These are phyloP conservation scores for Penstemon newberryi DNA, from an alignment of 257 asterid genomes.

Conservation along the genomic window DNA sequence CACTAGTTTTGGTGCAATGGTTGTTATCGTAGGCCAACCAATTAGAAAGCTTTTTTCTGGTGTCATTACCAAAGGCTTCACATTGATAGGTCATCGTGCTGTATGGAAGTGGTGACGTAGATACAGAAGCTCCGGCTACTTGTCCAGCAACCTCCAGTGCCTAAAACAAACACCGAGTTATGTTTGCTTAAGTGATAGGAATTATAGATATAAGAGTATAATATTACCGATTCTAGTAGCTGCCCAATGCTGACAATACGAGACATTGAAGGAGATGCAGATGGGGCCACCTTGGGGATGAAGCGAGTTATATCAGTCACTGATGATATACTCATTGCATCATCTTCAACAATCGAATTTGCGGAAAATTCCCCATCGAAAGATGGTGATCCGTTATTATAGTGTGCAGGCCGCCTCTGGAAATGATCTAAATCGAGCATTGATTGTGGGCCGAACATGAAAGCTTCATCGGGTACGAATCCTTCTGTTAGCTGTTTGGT, in stretches of 20 bases:
- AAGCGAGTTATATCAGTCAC: slow-evolving; percentile 73
- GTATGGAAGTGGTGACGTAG: slow-evolving; percentile 94
- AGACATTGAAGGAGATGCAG: slow-evolving; percentile 82
- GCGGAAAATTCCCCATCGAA: slow-evolving; percentile 79
- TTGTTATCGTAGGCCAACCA: slow-evolving; percentile 73
- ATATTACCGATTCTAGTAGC: slow-evolving; percentile 83
- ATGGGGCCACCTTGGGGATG: slow-evolving; percentile 66
- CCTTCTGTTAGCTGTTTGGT: slow-evolving; percentile 69
- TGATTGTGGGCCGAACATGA: slow-evolving; percentile 73
- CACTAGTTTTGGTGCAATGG: slow-evolving; percentile 31
- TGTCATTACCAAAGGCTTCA: slow-evolving; percentile 78
- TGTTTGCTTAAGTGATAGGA: neutral
- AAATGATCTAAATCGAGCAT: slow-evolving; percentile 58
- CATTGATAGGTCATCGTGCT: slow-evolving; percentile 87
- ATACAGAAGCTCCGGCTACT: slow-evolving; percentile 90
- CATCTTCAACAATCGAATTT: slow-evolving; percentile 69
- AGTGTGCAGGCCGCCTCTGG: slow-evolving; percentile 46
- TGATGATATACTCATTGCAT: slow-evolving; percentile 71
- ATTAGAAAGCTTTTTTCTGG: slow-evolving; percentile 87
- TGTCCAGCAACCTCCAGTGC: slow-evolving; percentile 99
- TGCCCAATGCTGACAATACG: slow-evolving; percentile 87
- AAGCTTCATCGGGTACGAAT: slow-evolving; percentile 81
- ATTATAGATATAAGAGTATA: neutral
- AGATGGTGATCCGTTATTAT: slow-evolving; percentile 71
- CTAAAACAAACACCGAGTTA: slow-evolving; percentile 40